phyloP scores from a whole-genome alignment of 2,329 filamentous ascomycete species.

The Claviceps quebecensis region DNA sequence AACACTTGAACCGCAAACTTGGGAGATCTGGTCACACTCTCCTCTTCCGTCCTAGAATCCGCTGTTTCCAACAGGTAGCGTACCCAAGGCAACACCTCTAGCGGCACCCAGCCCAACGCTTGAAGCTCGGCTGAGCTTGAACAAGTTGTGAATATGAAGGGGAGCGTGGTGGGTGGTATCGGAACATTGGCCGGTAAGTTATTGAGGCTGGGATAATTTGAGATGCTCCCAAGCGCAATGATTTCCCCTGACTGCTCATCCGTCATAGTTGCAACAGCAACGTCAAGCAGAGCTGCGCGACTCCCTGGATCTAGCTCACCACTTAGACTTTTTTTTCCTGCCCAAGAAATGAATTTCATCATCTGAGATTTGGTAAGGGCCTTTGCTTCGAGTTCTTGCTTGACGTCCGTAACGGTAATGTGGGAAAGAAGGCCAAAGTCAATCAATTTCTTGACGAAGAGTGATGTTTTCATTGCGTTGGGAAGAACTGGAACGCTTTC shows the following conservation, averaged over 20 bases:
- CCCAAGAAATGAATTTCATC: conserved; percentile 73
- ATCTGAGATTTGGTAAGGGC: conserved; percentile 69
- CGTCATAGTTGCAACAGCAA: conserved; percentile 59
- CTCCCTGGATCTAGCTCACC: conserved; percentile 58
- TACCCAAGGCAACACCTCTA: conserved; percentile 79
- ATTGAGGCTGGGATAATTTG: conserved; percentile 58
- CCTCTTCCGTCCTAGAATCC: conserved; percentile 42
- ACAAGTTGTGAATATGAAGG: conserved; percentile 65
- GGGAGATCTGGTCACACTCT: conserved; percentile 57
- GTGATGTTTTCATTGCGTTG: conserved; percentile 55
- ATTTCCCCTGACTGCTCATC: conserved; percentile 53
- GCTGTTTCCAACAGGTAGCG: conserved; percentile 61
- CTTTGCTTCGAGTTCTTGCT: conserved; percentile 65
- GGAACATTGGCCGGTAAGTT: conserved; percentile 73
- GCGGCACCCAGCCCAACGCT: conserved; percentile 70
- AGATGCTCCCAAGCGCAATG: conserved; percentile 63
- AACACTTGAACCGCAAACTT: conserved; percentile 68
- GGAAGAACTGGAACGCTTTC: conserved; percentile 80
- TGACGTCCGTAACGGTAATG: conserved; percentile 78
- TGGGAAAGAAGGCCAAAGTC: conserved; percentile 79
- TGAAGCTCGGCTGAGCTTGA: conserved; percentile 56
- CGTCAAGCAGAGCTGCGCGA: conserved; percentile 58
- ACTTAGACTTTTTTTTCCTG: conserved; percentile 54
- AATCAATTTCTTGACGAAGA: conserved; percentile 66
- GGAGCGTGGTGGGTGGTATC: conserved; percentile 67